Evolutionary conservation across 768 basidiomycete genomes (phyloP), one percentile per base, ranked within the genome.

Genomic region (Trametes punicea): DNA sequence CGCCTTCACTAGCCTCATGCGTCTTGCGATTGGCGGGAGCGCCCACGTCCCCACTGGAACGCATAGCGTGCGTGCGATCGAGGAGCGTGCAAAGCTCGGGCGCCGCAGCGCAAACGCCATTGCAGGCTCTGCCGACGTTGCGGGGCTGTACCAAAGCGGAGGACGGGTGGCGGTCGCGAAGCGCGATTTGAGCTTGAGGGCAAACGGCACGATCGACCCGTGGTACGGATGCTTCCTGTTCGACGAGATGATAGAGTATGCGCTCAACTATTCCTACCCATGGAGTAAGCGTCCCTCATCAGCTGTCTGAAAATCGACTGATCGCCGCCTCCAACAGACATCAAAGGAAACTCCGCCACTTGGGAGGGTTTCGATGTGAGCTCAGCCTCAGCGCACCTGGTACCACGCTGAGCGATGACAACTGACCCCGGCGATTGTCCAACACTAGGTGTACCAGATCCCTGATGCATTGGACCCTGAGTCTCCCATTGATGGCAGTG

Each of bases 181-280:
- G 62, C 73, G 81, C 46, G 75, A 77, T 64, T 67, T 84, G 20
- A 70, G 67, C 20, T 70, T 67, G 25, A 71, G 79, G 30, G 67
- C 79, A 1, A 82, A 81, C 60, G 83, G 77, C 9, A 81, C 79
- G 1, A 76, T 71, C 33, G 69, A 72, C 51, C 61, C 71, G 21
- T 69, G 62, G 46, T 72, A 70, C 46, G 66, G 66, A 6, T 90
- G 88, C 68, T 74, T 81, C 55, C 64, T 88, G 13, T 75, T 80
- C 46, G 80, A 83, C 54, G 81, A 84, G 71, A 79, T 84, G 70
- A 60, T 85, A 23, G 86, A 88, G 67, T 89, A 88, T 60, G 84
- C 86, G 11, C 46, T 81, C 56, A 90, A 89, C 64, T 88, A 75
- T 64, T 84, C 87, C 0, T 82, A 76, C 64, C 88, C 88, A 1